A percentile compares a stretch with the other conserved stretches of the same genome.
Conservation (phyloP, 257 asterid species). For the Perilla frutescens region DNA sequence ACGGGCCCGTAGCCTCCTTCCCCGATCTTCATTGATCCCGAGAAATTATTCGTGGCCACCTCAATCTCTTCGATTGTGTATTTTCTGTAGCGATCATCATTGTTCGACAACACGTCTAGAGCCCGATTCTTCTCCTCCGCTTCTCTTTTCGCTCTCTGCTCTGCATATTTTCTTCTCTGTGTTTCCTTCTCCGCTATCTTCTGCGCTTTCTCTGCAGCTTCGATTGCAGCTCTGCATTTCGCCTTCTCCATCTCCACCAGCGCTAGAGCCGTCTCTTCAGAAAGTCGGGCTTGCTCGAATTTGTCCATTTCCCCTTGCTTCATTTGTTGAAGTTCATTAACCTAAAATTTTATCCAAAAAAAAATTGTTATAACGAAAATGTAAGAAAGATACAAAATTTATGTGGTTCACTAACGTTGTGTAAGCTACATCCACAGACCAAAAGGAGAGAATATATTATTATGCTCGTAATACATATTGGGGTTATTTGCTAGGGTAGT, state of each 20-base stretch:
- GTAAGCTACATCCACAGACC: no score
- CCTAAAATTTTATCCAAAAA: constrained; percentile 36
- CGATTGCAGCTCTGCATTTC: constrained; percentile 72
- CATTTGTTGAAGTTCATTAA: constrained; percentile 52
- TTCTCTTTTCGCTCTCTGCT: constrained; percentile 62
- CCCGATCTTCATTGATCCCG: constrained; percentile 60
- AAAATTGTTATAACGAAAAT: not conserved
- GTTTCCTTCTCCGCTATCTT: constrained; percentile 74
- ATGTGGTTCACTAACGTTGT: no score
- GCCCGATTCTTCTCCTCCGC: constrained; percentile 63
- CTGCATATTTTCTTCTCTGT: constrained; percentile 66
- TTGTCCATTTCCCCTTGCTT: constrained; percentile 51
- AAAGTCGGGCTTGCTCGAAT: constrained; percentile 57
- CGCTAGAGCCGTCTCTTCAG: constrained; percentile 62
- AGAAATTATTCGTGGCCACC: constrained; percentile 58
- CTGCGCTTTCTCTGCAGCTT: constrained; percentile 80
- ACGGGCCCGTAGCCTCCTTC: constrained; percentile 98
- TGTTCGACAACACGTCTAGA: constrained; percentile 48
- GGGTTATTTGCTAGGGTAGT: no score
- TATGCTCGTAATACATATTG: no score
- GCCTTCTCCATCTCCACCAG: constrained; percentile 71
- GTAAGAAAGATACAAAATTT: no score
- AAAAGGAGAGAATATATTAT: no score
- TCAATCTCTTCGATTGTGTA: constrained; percentile 73
- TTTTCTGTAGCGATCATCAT: constrained; percentile 63